Evolutionary conservation across 441 rosid genomes (phyloP).

Genomic region (Theobroma grandiflorum): DNA sequence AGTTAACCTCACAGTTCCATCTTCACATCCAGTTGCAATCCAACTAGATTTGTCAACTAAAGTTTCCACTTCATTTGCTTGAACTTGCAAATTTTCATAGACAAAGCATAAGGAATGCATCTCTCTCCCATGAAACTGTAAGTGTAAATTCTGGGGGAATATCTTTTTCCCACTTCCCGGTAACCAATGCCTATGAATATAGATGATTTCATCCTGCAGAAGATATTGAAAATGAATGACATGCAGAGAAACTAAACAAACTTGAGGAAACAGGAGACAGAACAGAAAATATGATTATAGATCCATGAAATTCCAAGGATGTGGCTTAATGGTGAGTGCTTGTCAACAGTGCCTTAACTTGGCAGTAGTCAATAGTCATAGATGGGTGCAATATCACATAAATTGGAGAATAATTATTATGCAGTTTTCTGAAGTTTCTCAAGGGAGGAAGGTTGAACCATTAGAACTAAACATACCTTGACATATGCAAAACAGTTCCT

Average conservation of each 20-base stretch:
- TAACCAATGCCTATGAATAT: constrained; percentile 72
- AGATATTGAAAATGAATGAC: constrained; percentile 23
- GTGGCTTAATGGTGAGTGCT: not conserved
- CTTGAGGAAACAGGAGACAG: not conserved
- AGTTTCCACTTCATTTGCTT: constrained; percentile 40
- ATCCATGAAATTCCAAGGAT: constrained; percentile 1
- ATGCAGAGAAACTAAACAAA: constrained; percentile 13
- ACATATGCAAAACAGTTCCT: constrained; percentile 85
- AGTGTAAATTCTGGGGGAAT: constrained; percentile 74
- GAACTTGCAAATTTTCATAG: constrained; percentile 44
- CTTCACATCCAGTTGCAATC: constrained; percentile 98
- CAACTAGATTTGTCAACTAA: constrained; percentile 61
- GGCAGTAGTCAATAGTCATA: not conserved
- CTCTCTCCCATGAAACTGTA: constrained; percentile 97
- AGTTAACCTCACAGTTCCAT: constrained; percentile 97
- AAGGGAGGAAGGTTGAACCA: constrained; percentile 9
- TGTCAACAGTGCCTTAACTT: not conserved
- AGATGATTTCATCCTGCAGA: constrained; percentile 82
- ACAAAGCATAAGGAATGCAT: constrained; percentile 89
- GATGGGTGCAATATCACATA: not conserved
- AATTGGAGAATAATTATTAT: not conserved
- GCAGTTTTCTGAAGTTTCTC: constrained; percentile 18
- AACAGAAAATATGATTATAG: not conserved
- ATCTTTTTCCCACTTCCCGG: constrained; percentile 54
- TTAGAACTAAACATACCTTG: constrained; percentile 59